phyloP scores from a whole-genome alignment of 306 rosid genomes.

The Vigna mungo region DNA sequence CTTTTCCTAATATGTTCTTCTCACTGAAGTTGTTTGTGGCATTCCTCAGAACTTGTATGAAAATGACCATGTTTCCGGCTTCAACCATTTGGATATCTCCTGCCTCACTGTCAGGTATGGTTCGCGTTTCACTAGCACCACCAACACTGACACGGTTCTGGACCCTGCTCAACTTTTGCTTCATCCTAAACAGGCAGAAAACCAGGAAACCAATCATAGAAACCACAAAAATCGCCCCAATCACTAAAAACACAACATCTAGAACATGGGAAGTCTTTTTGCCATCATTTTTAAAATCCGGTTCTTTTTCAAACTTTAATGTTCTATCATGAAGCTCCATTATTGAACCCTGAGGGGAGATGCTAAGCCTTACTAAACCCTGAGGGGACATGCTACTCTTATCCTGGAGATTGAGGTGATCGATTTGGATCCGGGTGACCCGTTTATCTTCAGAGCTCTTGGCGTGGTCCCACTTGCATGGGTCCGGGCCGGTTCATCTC shows the following conservation, averaged over 20 bases:
- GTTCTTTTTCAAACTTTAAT: too few relatives aligned
- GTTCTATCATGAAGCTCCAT: slow-evolving; percentile 20
- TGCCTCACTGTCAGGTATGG: slow-evolving; percentile 59
- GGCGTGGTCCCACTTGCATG: too few relatives aligned
- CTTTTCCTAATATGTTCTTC: slow-evolving; percentile 77
- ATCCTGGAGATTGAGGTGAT: slow-evolving; percentile 57
- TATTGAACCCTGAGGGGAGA: too few relatives aligned
- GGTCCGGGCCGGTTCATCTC: slow-evolving; percentile 72
- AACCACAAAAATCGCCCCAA: slow-evolving; percentile 62
- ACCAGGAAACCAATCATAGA: slow-evolving; percentile 62
- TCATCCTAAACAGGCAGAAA: slow-evolving; percentile 72
- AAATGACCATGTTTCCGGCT: slow-evolving; percentile 91
- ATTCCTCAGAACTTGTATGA: slow-evolving; percentile 80
- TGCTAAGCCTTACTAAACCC: slow-evolving; percentile 13
- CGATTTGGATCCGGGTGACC: slow-evolving; percentile 75
- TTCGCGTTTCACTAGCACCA: slow-evolving; percentile 51
- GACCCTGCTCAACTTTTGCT: slow-evolving; percentile 78
- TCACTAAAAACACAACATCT: slow-evolving; percentile 65
- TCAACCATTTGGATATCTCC: slow-evolving; percentile 90
- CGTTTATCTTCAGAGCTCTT: slow-evolving; percentile 54
- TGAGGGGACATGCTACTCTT: slow-evolving; percentile 37
- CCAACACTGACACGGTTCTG: slow-evolving; percentile 88
- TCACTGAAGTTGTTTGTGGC: slow-evolving; percentile 79
- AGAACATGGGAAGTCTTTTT: slow-evolving; percentile 60
- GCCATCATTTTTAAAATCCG: slow-evolving; percentile 36